Conservation (phyloP, 345 rosid species). For the Pelargonium nanum region DNA sequence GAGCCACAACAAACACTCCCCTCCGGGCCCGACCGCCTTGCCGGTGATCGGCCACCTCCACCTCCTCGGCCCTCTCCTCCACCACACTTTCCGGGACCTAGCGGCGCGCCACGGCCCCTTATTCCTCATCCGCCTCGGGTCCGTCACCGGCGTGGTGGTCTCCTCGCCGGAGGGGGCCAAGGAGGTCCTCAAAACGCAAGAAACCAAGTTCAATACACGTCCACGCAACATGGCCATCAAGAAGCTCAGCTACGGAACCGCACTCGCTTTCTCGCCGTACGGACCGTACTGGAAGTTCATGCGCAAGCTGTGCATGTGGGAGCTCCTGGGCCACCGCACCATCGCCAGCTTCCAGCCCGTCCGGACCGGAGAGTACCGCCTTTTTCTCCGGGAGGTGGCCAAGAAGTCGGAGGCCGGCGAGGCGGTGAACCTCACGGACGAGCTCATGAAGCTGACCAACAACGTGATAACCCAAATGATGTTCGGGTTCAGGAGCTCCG, state of each 20-base stretch:
- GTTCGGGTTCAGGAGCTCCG: constrained; percentile 29
- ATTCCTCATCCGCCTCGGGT: constrained; percentile 26
- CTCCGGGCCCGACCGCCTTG: constrained; percentile 28
- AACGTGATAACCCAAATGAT: constrained; percentile 38
- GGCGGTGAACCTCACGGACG: constrained; percentile 29
- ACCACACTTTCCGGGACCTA: constrained; percentile 22
- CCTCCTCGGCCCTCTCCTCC: constrained; percentile 28
- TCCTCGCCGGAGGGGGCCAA: constrained; percentile 29
- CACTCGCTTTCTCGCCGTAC: constrained; percentile 33
- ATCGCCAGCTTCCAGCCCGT: constrained; percentile 27
- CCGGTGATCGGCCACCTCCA: constrained; percentile 43
- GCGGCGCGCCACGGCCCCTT: constrained; percentile 22
- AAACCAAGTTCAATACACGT: constrained; percentile 26
- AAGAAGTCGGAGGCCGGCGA: constrained; percentile 14
- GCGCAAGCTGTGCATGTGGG: constrained; percentile 29
- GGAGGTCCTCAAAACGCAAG: constrained; percentile 28
- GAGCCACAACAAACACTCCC: too few species aligned
- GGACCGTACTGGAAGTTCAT: constrained; percentile 43
- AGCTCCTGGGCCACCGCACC: constrained; percentile 32
- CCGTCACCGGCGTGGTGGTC: constrained; percentile 24
- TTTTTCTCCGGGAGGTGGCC: constrained; percentile 6
- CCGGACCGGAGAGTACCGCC: constrained; percentile 16
- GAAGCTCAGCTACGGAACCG: constrained; percentile 28
- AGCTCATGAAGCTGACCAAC: constrained; percentile 28
- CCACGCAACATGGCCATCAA: constrained; percentile 25